These are phyloP conservation scores for Trypanosoma lewisi DNA, from an alignment of 208 protist genomes.

Conservation along the genomic window DNA sequence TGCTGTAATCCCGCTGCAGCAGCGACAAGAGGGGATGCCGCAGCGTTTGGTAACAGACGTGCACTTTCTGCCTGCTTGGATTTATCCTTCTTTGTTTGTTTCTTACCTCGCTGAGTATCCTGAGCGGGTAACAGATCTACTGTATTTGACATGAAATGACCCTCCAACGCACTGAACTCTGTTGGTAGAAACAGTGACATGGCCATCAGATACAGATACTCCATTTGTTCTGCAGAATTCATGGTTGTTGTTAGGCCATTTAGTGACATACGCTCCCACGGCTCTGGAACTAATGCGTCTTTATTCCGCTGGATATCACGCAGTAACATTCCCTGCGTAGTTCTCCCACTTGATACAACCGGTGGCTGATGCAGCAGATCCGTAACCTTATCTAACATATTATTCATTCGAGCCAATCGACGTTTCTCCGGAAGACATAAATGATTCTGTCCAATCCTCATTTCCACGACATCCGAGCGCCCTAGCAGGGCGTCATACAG, in stretches of 20 bases:
- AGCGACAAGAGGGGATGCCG: background rate
- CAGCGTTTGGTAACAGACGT: background rate
- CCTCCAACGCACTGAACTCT: conserved; percentile 53
- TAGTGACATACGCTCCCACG: conserved; percentile 37
- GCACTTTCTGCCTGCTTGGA: background rate
- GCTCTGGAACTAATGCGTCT: conserved; percentile 46
- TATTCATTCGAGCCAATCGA: conserved; percentile 17
- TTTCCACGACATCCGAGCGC: conserved; percentile 17
- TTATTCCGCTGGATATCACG: conserved; percentile 36
- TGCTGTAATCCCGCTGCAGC: conserved; percentile 12
- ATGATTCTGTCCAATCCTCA: conserved; percentile 21
- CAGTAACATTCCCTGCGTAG: conserved; percentile 6
- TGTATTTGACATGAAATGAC: conserved; percentile 37
- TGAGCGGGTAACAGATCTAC: background rate
- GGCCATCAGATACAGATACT: conserved; percentile 26
- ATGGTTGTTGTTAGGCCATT: background rate
- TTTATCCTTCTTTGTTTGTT: conserved; percentile 15
- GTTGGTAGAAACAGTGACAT: conserved; percentile 43
- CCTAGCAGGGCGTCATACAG: conserved; percentile 40
- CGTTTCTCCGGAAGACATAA: conserved; percentile 11
- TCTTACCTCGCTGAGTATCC: conserved; percentile 5
- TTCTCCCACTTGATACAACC: background rate
- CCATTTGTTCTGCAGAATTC: conserved; percentile 3
- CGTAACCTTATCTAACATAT: conserved; percentile 1
- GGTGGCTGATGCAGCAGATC: background rate